Evolutionary conservation across 1,284 basidiomycete genomes (phyloP).

Genomic region (Golubevia sp.): DNA sequence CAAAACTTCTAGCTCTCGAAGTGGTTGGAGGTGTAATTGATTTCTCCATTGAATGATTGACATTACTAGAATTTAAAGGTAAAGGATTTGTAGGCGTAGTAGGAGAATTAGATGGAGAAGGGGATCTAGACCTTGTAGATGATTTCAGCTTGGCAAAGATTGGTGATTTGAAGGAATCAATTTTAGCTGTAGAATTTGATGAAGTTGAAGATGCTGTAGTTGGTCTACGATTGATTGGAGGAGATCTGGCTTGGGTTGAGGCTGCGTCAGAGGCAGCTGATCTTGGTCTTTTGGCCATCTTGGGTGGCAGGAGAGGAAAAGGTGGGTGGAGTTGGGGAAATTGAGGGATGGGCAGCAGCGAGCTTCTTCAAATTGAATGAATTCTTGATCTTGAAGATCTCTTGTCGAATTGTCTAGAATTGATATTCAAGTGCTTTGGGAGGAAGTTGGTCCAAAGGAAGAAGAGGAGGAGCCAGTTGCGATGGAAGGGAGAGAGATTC

Average conservation of each 20-base stretch:
- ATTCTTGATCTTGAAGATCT: too few relatives aligned
- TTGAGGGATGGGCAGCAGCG: neutral
- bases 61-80: neutral
- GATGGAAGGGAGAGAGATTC: too few relatives aligned
- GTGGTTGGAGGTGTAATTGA: neutral
- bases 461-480: too few relatives aligned
- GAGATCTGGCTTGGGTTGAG: neutral
- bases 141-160: neutral
- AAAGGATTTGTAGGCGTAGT: neutral
- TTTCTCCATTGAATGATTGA: neutral
- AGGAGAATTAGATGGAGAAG: too few relatives aligned
- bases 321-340: neutral
- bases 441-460: too few relatives aligned
- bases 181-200: neutral
- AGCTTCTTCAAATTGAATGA: too few relatives aligned
- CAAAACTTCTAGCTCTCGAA: slow-evolving; percentile 14
- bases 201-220: neutral
- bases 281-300: neutral
- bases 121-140: too few relatives aligned
- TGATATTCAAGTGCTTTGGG: too few relatives aligned
- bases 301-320: too few relatives aligned
- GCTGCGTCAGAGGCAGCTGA: neutral
- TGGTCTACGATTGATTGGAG: neutral
- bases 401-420: too few relatives aligned
- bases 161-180: neutral